Conservation (phyloP, 805 yeast species). For the Lipomyces chichibuensis region DNA sequence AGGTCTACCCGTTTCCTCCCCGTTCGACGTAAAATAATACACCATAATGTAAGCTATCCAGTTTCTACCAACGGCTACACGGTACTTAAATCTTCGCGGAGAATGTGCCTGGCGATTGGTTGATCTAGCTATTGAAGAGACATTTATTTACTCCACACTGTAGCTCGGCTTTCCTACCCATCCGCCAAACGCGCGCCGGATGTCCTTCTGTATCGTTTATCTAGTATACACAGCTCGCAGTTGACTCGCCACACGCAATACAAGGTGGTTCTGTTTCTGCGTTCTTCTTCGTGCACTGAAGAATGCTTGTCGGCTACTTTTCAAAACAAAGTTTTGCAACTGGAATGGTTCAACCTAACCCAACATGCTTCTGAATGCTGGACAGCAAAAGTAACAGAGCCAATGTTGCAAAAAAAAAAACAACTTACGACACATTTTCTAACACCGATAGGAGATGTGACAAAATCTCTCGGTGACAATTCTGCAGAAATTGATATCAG, state of each 20-base stretch:
- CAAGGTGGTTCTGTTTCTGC: background rate
- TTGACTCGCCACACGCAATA: background rate
- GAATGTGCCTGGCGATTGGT: background rate
- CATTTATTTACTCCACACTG: background rate
- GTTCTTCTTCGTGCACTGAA: background rate
- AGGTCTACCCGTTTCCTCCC: slow-evolving; percentile 44
- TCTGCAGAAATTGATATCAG: background rate
- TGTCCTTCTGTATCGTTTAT: background rate
- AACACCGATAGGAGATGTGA: too few species aligned
- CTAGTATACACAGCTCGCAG: background rate
- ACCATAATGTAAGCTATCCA: slow-evolving; percentile 45
- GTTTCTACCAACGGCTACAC: background rate
- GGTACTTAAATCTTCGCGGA: background rate
- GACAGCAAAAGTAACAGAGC: too few species aligned
- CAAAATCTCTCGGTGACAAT: background rate
- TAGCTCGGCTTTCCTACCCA: background rate
- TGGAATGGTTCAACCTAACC: too few species aligned
- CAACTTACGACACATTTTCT: too few species aligned
- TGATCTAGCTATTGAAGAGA: background rate
- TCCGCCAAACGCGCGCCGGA: background rate
- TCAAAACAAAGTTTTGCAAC: too few species aligned
- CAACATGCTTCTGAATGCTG: too few species aligned
- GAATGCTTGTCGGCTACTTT: background rate
- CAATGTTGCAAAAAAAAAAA: too few species aligned
- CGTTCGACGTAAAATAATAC: slow-evolving; percentile 49